Percentiles rank a stretch among this genome's conserved stretches.
phyloP scores from a whole-genome alignment of 148 eudicot species.

The Heliamphora exappendiculata region DNA sequence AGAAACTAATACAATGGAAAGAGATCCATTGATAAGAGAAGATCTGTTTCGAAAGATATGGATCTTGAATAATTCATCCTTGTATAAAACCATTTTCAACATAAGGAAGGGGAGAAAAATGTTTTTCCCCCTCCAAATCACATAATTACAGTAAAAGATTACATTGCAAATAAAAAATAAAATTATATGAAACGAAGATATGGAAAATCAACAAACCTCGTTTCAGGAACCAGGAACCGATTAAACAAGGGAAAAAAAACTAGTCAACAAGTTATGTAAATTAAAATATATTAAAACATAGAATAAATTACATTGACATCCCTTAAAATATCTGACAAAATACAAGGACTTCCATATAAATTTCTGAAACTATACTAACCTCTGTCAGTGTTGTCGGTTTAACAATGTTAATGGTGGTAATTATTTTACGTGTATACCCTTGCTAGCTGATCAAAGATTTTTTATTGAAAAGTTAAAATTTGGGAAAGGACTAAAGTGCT shows the following conservation, averaged over 20 bases:
- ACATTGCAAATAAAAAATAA: background rate
- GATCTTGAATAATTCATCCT: background rate
- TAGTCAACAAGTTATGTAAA: no score
- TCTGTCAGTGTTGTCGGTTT: no score
- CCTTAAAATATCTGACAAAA: no score
- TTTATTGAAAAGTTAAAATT: no score
- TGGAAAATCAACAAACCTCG: background rate
- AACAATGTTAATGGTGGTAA: no score
- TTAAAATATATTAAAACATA: no score
- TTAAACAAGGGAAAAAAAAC: background rate
- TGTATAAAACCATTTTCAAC: background rate
- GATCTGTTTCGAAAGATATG: background rate
- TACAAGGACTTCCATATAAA: no score
- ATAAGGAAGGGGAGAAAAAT: background rate
- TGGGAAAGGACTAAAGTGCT: no score
- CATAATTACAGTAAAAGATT: background rate
- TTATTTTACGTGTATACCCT: no score
- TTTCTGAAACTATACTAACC: no score
- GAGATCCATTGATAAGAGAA: background rate
- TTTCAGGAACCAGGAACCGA: background rate
- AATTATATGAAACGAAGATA: background rate
- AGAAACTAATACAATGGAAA: background rate
- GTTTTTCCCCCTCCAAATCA: background rate
- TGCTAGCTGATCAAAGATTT: no score
- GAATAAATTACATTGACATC: no score